A percentile compares a stretch with the other conserved stretches of the same genome.
Conservation (phyloP, 2,329 filamentous ascomycete species). For the Huntiella savannae region DNA sequence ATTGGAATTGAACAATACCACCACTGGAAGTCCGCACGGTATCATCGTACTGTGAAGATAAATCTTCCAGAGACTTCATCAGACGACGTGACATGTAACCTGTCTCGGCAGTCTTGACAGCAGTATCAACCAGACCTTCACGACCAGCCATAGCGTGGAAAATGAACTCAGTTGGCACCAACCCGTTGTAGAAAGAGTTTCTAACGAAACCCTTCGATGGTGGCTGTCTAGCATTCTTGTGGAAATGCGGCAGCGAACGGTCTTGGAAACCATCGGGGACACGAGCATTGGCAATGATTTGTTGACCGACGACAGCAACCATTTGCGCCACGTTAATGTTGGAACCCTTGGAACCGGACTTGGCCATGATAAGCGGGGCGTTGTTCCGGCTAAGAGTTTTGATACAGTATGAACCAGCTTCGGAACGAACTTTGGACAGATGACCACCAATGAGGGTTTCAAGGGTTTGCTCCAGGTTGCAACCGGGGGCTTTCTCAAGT, state of each 20-base stretch:
- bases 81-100: constrained; percentile 96
- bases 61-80: constrained; percentile 94
- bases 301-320: constrained; percentile 92
- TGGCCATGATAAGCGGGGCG: constrained; percentile 88
- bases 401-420: constrained; percentile 82
- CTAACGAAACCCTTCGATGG: constrained; percentile 90
- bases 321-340: constrained; percentile 98
- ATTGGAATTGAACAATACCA: constrained; percentile 88
- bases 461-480: constrained; percentile 77
- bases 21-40: constrained; percentile 84
- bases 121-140: constrained; percentile 96
- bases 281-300: constrained; percentile 87
- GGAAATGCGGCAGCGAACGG: constrained; percentile 82
- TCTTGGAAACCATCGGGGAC: constrained; percentile 94
- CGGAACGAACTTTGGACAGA: constrained; percentile 75
- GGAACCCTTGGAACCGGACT: constrained; percentile 89
- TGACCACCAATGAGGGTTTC: constrained; percentile 84
- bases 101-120: constrained; percentile 96
- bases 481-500: constrained; percentile 70
- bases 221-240: constrained; percentile 81
- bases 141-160: constrained; percentile 97
- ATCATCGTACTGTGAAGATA: constrained; percentile 83
- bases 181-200: constrained; percentile 90
- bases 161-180: constrained; percentile 80
- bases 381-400: constrained; percentile 79